A percentile compares a stretch with the other conserved stretches of the same genome.
Conservation (phyloP, 768 basidiomycete genomes). For the Rhodotorula diobovata region DNA sequence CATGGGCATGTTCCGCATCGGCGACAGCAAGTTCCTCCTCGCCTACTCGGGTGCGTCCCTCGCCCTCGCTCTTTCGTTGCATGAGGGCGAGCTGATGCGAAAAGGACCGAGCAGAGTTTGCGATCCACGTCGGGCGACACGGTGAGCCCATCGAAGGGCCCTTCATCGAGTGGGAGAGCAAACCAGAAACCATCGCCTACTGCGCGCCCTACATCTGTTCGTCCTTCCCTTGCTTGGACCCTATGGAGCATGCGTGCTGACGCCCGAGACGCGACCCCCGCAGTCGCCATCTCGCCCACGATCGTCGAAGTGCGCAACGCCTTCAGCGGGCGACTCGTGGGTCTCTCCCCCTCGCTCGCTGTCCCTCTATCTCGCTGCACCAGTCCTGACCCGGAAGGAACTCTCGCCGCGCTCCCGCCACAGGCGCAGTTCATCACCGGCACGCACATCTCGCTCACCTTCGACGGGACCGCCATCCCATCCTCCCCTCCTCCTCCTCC, state of each 20-base stretch:
- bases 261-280: not conserved
- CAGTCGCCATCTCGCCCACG: slow-evolving; percentile 39
- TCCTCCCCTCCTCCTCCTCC: not conserved
- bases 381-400: too few species aligned
- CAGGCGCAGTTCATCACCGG: slow-evolving; percentile 70
- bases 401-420: not conserved
- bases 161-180: slow-evolving; percentile 89
- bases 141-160: slow-evolving; percentile 50
- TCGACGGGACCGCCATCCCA: slow-evolving; percentile 61
- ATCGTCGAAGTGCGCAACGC: slow-evolving; percentile 42
- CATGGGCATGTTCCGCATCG: slow-evolving; percentile 81
- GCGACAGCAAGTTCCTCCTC: slow-evolving; percentile 80
- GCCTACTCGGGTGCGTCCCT: slow-evolving; percentile 70
- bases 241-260: not conserved
- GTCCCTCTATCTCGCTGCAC: too few species aligned
- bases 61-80: not conserved
- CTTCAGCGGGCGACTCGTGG: slow-evolving; percentile 63
- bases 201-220: slow-evolving; percentile 71
- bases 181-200: slow-evolving; percentile 78
- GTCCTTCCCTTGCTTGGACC: slow-evolving; percentile 44
- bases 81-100: not conserved
- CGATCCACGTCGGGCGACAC: slow-evolving; percentile 83
- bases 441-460: slow-evolving; percentile 74
- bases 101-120: slow-evolving; percentile 53
- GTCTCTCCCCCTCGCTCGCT: not conserved